These are phyloP conservation scores for Stachybotrys chlorohalonatus DNA, from an alignment of 2,329 filamentous ascomycete species.

Conservation along the genomic window DNA sequence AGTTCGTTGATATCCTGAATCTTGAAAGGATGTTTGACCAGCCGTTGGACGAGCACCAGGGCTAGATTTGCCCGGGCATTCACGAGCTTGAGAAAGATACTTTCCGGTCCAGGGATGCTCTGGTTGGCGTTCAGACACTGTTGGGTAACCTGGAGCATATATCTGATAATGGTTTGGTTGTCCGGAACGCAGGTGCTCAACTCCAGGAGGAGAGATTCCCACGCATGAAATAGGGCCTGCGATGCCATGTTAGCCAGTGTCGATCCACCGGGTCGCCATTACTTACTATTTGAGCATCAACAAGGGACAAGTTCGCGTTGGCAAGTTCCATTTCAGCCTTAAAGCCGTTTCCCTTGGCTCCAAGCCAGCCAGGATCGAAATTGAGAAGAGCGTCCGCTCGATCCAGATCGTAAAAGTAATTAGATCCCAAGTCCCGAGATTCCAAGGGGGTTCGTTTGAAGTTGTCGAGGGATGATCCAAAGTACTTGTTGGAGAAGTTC, in stretches of 20 bases:
- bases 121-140: conserved; percentile 75
- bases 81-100: conserved; percentile 72
- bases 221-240: conserved; percentile 73
- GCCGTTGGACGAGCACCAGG: conserved; percentile 70
- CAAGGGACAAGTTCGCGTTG: conserved; percentile 83
- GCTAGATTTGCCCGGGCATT: conserved; percentile 71
- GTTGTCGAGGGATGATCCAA: conserved; percentile 61
- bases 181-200: conserved; percentile 57
- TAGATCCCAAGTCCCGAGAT: conserved; percentile 56
- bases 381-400: conserved; percentile 67
- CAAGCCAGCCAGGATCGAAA: conserved; percentile 71
- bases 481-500: conserved; percentile 75
- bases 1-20: conserved; percentile 43
- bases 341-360: conserved; percentile 62
- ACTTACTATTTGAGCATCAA: conserved; percentile 82
- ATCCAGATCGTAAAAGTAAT: conserved; percentile 78
- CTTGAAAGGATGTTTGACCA: conserved; percentile 51
- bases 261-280: conserved; percentile 13
- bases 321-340: conserved; percentile 74
- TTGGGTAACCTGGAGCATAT: conserved; percentile 65
- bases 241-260: conserved; percentile 8
- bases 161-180: conserved; percentile 48
- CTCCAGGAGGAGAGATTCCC: conserved; percentile 81
- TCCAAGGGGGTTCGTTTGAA: conserved; percentile 70
- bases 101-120: conserved; percentile 61